phyloP scores from a whole-genome alignment of 176 grass and related monocot genomes.

The Leersia perrieri region DNA sequence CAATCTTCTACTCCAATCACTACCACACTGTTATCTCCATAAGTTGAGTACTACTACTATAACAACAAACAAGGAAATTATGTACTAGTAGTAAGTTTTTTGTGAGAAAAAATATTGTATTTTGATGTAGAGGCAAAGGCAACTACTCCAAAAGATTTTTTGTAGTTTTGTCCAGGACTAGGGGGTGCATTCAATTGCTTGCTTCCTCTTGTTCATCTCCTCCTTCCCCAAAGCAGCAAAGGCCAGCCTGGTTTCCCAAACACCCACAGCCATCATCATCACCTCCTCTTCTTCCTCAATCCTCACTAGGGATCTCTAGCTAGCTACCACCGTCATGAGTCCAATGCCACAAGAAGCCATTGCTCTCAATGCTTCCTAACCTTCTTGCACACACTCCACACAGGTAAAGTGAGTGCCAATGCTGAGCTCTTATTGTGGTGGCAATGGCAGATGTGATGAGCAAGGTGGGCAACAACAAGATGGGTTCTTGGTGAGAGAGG shows the following conservation, averaged over 20 bases:
- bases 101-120: neutral
- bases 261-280: slow-evolving; percentile 8
- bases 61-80: neutral
- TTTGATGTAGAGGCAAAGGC: neutral
- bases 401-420: slow-evolving; percentile 15
- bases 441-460: slow-evolving; percentile 9
- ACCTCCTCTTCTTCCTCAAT: neutral
- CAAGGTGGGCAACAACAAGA: neutral
- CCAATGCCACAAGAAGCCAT: slow-evolving; percentile 10
- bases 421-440: neutral
- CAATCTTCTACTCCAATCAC: neutral
- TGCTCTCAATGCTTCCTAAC: slow-evolving; percentile 18
- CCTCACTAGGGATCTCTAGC: neutral
- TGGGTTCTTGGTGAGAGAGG: slow-evolving; percentile 13
- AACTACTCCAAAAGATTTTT: slow-evolving; percentile 13
- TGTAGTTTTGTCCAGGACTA: slow-evolving; percentile 10
- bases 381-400: neutral
- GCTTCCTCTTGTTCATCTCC: neutral
- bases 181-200: slow-evolving; percentile 16
- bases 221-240: slow-evolving; percentile 12
- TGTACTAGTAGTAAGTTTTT: neutral
- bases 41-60: no score
- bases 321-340: slow-evolving; percentile 5
- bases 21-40: neutral
- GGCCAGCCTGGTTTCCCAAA: slow-evolving; percentile 21